Evolutionary conservation across 2,329 filamentous ascomycete genomes (phyloP), one percentile per base, ranked within the genome.

Genomic region (Aaosphaeria pasadenensis): DNA sequence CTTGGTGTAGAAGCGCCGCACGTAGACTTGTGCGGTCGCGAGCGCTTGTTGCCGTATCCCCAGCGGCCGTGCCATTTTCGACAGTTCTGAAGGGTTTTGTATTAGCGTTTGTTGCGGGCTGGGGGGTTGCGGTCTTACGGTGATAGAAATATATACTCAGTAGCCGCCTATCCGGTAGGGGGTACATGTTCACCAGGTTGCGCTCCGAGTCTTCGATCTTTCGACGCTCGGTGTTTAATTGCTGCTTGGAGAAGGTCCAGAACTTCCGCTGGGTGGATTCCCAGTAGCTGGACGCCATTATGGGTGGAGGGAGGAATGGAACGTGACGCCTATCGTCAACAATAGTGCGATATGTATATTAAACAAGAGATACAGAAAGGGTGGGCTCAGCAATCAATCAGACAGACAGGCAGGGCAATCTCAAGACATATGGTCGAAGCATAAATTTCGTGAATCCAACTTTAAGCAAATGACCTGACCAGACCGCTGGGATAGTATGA

Each of bases 261-360:
- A 88, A 83, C 58, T 85, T 87, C 59, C 87, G 83, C 74, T 99
- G 94, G 29, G 90, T 94, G 47, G 94, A 97, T 55, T 90, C 87
- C 91, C 91, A 99, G 75, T 92, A 99, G 73, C 92, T 96, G 66
- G 91, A 89, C 32, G 92, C 89, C 92, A 96, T 96, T 50, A 13
- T 54, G 53, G 33, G n/a, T 2, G 33, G 33, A 36, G 33, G 33
- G 7, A 3, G 33, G 33, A n/a, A n/a, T 9, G n/a, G 33, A n/a
- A 9, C n/a, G 33, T 9, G 7, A 36, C n/a, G 33, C 33, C 33
- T 36, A 36, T 24, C 17, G 17, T 24, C 17, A 24, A 24, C 17
- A 24, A 24, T 24, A 24, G 17, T 24, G 17, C 17, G 17, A 24
- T 24, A 24, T 24, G 17, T 24, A 24, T 24, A 24, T 24, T 24